Base-by-base conservation (phyloP, 306 rosid genomes). In the Gynostemma pentaphyllum region DNA sequence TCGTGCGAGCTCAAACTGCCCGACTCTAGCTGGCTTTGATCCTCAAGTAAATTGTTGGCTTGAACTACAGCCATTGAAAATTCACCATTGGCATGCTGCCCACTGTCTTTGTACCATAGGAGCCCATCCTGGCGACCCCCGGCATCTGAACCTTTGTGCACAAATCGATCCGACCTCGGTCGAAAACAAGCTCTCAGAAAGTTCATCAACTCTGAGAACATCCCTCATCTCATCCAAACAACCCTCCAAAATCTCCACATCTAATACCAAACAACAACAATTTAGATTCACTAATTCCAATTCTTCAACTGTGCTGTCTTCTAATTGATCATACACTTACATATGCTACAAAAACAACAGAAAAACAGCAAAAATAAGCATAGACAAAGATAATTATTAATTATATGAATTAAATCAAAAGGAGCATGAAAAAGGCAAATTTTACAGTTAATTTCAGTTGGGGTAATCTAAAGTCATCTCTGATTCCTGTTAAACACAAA, bases 51-150 rank as follows among this genome's bases (percentile, higher is more conserved):
- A 72, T 78, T 83, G 68, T 83, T 83, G 70, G 89, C 89, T 72
- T 83, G 89, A 46, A 83, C 81, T 21, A 83, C 89, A 66, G 89
- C 89, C 89, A 83, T 80, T 7, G 89, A 83, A 72, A 83, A 83
- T 11, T 83, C 86, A 41, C 89, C 89, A 48, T 70, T 71, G 29
- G 72, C 48, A 50, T 83, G 89, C 62, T 83, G 89, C 62, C 89
- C 89, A 10, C 64, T 50, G 70, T 83, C 89, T 48, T 80, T 83
- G 78, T 83, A 83, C 89, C 89, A 83, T 41, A 83, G 66, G 13
- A 83, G 80, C 62, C 89, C 89, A 41, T 83, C 89, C 65, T 78
- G 86, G 62, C 77, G 75, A 52, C 86, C 89, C 62, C 78, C 75
- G 4, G 84, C 76, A 71, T 83, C 89, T 0, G 84, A 68, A 12